Evolutionary conservation across 768 basidiomycete species (phyloP).

Genomic region (Pleurotus platypus): DNA sequence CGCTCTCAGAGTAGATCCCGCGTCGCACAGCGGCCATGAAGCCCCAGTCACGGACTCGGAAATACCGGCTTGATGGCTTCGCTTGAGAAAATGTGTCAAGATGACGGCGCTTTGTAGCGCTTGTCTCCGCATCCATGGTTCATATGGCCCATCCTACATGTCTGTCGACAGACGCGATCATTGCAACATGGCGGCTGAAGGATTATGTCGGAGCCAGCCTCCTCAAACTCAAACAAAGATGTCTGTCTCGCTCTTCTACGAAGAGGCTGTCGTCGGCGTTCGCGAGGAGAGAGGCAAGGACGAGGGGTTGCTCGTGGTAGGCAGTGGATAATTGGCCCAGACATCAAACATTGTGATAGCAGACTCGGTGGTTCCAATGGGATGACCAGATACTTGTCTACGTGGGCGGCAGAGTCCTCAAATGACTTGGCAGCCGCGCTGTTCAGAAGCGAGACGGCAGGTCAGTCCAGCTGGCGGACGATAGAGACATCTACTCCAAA

Average conservation of each 20-base stretch:
- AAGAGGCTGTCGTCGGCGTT: slow-evolving; percentile 23
- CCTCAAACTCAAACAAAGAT: slow-evolving; percentile 11
- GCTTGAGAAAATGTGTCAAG: too few species aligned
- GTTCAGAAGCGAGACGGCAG: slow-evolving; percentile 18
- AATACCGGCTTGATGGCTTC: too few species aligned
- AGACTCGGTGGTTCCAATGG: slow-evolving; percentile 17
- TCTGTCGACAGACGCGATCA: too few species aligned
- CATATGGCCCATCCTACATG: too few species aligned
- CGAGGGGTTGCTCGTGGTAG: slow-evolving; percentile 32
- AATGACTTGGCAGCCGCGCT: slow-evolving; percentile 23
- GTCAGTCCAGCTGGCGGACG: not conserved
- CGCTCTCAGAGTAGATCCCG: too few species aligned
- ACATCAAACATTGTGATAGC: slow-evolving; percentile 24
- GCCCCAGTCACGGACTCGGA: too few species aligned
- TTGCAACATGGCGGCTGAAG: not conserved
- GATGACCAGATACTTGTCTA: slow-evolving; percentile 23
- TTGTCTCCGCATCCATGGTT: too few species aligned
- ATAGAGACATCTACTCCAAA: not conserved
- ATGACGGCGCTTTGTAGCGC: too few species aligned
- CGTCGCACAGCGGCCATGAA: too few species aligned
- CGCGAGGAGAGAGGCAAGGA: slow-evolving; percentile 21
- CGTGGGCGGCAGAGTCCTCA: slow-evolving; percentile 23
- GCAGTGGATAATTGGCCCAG: slow-evolving; percentile 39
- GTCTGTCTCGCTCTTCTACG: slow-evolving; percentile 13
- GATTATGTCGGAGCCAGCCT: slow-evolving; percentile 23